Evolutionary conservation across 116 monocot genomes (phyloP).

Genomic region (Cymodocea nodosa): DNA sequence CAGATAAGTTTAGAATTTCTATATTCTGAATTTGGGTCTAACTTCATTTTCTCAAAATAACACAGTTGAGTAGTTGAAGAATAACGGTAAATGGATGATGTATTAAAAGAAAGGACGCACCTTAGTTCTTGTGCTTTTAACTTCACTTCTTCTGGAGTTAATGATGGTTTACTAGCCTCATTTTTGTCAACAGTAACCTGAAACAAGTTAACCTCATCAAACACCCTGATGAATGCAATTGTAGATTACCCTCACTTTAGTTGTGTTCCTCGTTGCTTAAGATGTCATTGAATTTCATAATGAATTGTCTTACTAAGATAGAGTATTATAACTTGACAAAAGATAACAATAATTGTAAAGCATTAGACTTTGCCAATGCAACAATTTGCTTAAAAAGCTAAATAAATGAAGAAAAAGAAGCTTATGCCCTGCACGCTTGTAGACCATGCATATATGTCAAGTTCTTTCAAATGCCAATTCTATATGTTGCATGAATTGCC

Average conservation of each 20-base stretch:
- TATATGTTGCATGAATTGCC: too few species aligned
- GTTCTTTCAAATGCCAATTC: too few species aligned
- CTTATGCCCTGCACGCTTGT: too few species aligned
- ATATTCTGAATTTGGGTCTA: too few species aligned
- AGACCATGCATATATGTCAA: too few species aligned
- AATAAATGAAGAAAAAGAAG: too few species aligned
- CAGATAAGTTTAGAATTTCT: background rate
- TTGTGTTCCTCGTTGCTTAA: too few species aligned
- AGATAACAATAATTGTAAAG: background rate
- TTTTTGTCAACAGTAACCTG: constrained; percentile 54
- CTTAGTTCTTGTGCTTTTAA: constrained; percentile 83
- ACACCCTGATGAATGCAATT: background rate
- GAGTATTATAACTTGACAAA: background rate
- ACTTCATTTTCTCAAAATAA: background rate
- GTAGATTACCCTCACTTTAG: too few species aligned
- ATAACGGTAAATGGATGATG: background rate
- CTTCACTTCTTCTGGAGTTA: constrained; percentile 84
- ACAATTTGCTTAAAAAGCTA: too few species aligned
- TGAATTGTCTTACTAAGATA: background rate
- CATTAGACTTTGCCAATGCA: too few species aligned
- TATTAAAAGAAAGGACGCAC: constrained; percentile 16
- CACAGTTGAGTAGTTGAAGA: background rate
- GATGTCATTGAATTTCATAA: background rate
- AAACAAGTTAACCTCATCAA: constrained; percentile 13
- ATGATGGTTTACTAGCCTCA: constrained; percentile 45